Base-by-base conservation (phyloP, 2,329 filamentous ascomycete species). In the Ophiostoma triangulosporum region DNA sequence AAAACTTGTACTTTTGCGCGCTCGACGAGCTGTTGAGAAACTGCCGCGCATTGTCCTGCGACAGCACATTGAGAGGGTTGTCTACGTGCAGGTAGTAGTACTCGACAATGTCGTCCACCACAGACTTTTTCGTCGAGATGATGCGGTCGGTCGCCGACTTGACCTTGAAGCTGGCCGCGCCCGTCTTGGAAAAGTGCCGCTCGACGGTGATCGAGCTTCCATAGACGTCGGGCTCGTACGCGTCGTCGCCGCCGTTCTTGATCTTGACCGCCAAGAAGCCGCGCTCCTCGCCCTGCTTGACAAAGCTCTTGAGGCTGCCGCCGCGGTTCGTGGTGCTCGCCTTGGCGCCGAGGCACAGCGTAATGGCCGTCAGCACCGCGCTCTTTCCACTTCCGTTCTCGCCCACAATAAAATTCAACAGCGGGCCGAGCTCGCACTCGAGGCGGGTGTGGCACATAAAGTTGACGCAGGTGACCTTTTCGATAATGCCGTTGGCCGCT, bases 381-480 rank as follows among this genome's bases (percentile, higher is more conserved):
- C 93, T 98, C 71, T 98, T 98, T 33, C 93, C 93, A 64, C 91
- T 97, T 31, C 93, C 93, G 64, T 98, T 98, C 66, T 95, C 89
- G 15, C 93, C 93, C 53, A 96, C 90, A 57, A 98, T 90, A 68
- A 98, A 98, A 68, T 98, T 98, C 67, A 98, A 94, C 35, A 96
- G 73, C 0, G 93, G 93, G 0, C 93, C 93, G n/a, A 98, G 74
- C 54, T 85, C 78, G 56, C 95, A 86, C 43, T 84, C 80, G 17
- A 97, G 76, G 53, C 84, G 82, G 45, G 81, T 74, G 65, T 98
- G 93, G 63, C 91, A 97, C 93, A 97, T 97, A 68, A 97, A 97
- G 66, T 96, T 96, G 61, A 81, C 78, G 65, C 89, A 94, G 35
- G 82, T 85, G 53, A 97, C 85, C 58, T 83, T 83, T 66, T 95